These are phyloP conservation scores for Astrothelium macrocarpum DNA, from an alignment of 495 filamentous ascomycete species.

Conservation along the genomic window DNA sequence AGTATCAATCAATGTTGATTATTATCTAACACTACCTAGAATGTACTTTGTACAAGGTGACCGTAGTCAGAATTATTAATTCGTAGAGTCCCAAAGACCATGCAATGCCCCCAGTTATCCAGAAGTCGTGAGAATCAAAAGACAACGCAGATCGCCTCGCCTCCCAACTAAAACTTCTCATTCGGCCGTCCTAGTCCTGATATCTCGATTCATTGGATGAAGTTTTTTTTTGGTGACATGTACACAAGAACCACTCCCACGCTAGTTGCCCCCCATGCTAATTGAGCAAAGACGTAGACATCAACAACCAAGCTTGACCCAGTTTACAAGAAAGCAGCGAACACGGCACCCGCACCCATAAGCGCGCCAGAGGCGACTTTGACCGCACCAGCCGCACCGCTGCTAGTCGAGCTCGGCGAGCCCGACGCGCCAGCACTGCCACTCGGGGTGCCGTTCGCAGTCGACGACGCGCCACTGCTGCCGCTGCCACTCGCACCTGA, in stretches of 20 bases:
- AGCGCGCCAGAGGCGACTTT: conserved; percentile 19
- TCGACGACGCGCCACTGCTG: background rate
- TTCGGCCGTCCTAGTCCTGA: background rate
- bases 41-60: background rate
- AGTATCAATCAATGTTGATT: background rate
- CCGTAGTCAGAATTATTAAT: background rate
- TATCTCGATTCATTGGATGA: background rate
- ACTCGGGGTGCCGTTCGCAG: conserved; percentile 4
- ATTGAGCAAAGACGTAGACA: background rate
- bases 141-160: background rate
- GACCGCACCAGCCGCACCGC: conserved; percentile 9
- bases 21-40: background rate
- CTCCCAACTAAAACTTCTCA: background rate
- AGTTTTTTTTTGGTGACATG: background rate
- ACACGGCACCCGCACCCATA: conserved; percentile 18
- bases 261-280: background rate
- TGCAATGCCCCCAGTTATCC: background rate
- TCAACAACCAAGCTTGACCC: background rate
- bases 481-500: background rate
- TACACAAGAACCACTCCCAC: background rate
- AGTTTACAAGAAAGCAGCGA: conserved; percentile 22
- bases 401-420: background rate
- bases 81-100: background rate
- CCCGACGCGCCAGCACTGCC: conserved; percentile 5
- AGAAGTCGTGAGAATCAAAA: background rate